Conservation (phyloP, 371 early-diverging fungal genomes). For the Cokeromyces recurvatus region DNA sequence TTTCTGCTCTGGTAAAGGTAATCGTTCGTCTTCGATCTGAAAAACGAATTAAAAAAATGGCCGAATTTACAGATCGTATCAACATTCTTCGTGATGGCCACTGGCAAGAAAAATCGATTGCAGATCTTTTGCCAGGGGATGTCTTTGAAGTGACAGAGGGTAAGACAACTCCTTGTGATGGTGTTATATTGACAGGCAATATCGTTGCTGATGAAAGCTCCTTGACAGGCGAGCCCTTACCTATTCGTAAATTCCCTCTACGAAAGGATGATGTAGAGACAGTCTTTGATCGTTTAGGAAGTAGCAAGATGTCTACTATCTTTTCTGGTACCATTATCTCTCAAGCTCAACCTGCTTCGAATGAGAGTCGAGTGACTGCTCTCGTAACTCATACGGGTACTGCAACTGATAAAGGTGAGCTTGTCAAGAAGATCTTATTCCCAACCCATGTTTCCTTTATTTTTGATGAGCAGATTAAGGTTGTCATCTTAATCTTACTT, state of each 20-base stretch:
- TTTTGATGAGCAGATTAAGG: slow-evolving; percentile 64
- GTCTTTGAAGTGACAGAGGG: slow-evolving; percentile 56
- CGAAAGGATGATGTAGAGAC: slow-evolving; percentile 25
- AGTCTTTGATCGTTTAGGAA: slow-evolving; percentile 28
- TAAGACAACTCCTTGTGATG: slow-evolving; percentile 62
- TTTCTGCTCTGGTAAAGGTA: slow-evolving; percentile 71
- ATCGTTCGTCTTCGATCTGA: slow-evolving; percentile 57
- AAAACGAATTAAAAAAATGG: slow-evolving; percentile 64
- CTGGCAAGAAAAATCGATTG: slow-evolving; percentile 50
- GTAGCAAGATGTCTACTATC: slow-evolving; percentile 52
- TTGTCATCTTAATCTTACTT: slow-evolving; percentile 56
- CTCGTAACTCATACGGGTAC: slow-evolving; percentile 70
- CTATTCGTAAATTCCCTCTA: slow-evolving; percentile 57
- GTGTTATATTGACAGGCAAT: slow-evolving; percentile 61
- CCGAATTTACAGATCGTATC: slow-evolving; percentile 50
- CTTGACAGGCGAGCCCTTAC: slow-evolving; percentile 63
- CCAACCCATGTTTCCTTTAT: slow-evolving; percentile 60
- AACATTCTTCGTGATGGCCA: slow-evolving; percentile 46
- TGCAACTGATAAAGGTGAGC: slow-evolving; percentile 66
- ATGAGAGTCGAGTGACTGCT: slow-evolving; percentile 37
- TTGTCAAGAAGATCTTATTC: slow-evolving; percentile 72
- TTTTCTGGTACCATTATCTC: slow-evolving; percentile 49
- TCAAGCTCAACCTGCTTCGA: slow-evolving; percentile 30
- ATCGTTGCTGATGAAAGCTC: slow-evolving; percentile 71
- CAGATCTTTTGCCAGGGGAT: slow-evolving; percentile 71